Evolutionary conservation across 148 eudicot species (phyloP), one percentile per base, ranked within the genome.

Genomic region (Dysphania ambrosioides): DNA sequence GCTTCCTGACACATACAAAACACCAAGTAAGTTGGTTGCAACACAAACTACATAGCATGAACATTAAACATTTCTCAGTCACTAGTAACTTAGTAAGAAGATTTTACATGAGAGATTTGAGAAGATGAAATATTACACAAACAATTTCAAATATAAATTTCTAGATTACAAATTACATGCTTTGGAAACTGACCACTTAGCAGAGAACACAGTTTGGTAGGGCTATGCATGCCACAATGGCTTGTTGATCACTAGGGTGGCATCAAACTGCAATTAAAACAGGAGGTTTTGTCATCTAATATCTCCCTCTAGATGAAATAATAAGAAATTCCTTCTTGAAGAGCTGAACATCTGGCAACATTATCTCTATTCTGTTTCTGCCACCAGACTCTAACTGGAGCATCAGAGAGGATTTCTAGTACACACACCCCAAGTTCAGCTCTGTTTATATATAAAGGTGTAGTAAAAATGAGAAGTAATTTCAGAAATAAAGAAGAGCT

Each of bases 1-100:
- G 78, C 82, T 92, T 93, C 90, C 99, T 92, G 79, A 59, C 23
- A 65, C 55, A 73, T n/a, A 71, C 61, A 26, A 35, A 57, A 58
- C 55, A 69, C 6, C 6, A 36, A 16, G 9, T 59, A 15, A 77
- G 64, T 62, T 44, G 34, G 29, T 56, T 13, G 51, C 64, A 68
- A 68, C 59, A 34, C 47, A 61, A 73, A 63, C 24, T 35, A 36
- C 55, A 9, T 16, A 51, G 31, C 26, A 30, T n/a, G n/a, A 51
- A 31, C 26, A 30, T 5, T 3, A 72, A 1, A 23, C 38, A 40
- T 36, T 41, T 23, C 21, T 41, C 26, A 66, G 51, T 35, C 3
- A 41, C 4, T 26, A 62, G 26, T 11, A 57, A 34, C 51, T 13
- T 26, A 70, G 47, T 59, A 72, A 31, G 0, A 59, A 40, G n/a